Evolutionary conservation across 2,329 filamentous ascomycete genomes (phyloP).

Genomic region (Cadophora malorum): DNA sequence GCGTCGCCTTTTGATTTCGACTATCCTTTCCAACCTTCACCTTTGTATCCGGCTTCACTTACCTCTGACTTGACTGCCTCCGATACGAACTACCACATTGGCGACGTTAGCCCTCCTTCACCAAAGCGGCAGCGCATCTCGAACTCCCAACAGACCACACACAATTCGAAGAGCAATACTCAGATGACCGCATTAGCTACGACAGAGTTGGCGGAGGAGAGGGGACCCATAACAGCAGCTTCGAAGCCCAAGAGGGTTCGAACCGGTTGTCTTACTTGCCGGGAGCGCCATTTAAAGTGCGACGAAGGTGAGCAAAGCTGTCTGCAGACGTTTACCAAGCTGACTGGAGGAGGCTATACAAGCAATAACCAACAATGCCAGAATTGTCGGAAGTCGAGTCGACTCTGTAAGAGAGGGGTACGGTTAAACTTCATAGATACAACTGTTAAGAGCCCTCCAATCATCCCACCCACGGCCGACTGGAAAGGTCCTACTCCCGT

Average conservation of each 20-base stretch:
- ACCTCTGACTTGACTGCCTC: slow-evolving; percentile 38
- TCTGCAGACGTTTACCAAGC: slow-evolving; percentile 45
- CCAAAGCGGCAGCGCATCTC: slow-evolving; percentile 36
- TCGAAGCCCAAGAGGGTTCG: slow-evolving; percentile 79
- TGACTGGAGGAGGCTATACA: slow-evolving; percentile 16
- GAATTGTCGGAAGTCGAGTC: slow-evolving; percentile 88
- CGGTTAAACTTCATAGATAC: slow-evolving; percentile 92
- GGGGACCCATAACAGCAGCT: slow-evolving; percentile 29
- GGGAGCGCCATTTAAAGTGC: slow-evolving; percentile 89
- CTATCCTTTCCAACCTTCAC: slow-evolving; percentile 40
- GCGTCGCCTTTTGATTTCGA: slow-evolving; percentile 41
- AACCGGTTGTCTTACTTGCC: slow-evolving; percentile 89
- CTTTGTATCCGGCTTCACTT: slow-evolving; percentile 42
- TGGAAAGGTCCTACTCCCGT: slow-evolving; percentile 59
- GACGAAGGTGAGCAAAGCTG: slow-evolving; percentile 72
- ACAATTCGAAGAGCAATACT: slow-evolving; percentile 30
- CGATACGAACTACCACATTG: slow-evolving; percentile 24
- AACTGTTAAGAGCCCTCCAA: slow-evolving; percentile 70
- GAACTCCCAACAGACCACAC: slow-evolving; percentile 28
- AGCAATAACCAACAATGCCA: slow-evolving; percentile 14
- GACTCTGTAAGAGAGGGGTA: slow-evolving; percentile 84
- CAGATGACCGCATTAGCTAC: slow-evolving; percentile 40
- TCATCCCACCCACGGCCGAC: slow-evolving; percentile 65
- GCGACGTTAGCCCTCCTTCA: slow-evolving; percentile 37
- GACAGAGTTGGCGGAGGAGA: slow-evolving; percentile 29